Evolutionary conservation across 2,329 filamentous ascomycete species (phyloP).

Genomic region (Balansia obtecta): DNA sequence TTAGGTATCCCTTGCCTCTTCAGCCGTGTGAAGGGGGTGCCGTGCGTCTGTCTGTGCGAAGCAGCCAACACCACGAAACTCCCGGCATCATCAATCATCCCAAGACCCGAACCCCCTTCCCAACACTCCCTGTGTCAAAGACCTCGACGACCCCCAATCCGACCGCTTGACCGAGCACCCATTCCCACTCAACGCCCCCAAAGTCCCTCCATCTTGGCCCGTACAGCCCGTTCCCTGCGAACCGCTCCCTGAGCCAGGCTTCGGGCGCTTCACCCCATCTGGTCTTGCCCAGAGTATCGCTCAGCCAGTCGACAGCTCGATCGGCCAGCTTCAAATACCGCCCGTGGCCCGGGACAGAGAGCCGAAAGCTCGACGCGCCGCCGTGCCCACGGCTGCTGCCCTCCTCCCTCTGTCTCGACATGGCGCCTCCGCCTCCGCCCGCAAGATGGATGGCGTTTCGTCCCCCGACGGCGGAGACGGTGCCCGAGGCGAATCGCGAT

Average conservation of each 20-base stretch:
- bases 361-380: constrained; percentile 26
- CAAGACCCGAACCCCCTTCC: constrained; percentile 45
- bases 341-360: constrained; percentile 57
- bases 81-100: constrained; percentile 9
- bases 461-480: constrained; percentile 56
- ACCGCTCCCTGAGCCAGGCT: constrained; percentile 50
- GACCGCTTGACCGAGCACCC: constrained; percentile 58
- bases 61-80: too few relatives aligned
- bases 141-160: constrained; percentile 59
- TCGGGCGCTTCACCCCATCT: constrained; percentile 52
- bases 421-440: constrained; percentile 35
- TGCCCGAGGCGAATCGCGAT: constrained; percentile 54
- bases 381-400: not conserved
- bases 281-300: constrained; percentile 44
- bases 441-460: constrained; percentile 49
- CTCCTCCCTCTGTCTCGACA: not conserved
- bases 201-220: constrained; percentile 51
- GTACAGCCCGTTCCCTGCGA: constrained; percentile 48
- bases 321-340: constrained; percentile 53
- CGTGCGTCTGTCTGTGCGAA: too few relatives aligned
- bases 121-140: constrained; percentile 66
- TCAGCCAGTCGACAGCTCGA: constrained; percentile 48
- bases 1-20: too few relatives aligned
- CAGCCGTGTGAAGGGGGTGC: too few relatives aligned
- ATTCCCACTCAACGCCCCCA: constrained; percentile 57